A percentile compares a stretch with the other conserved stretches of the same genome.
These are phyloP conservation scores for Blastocystis sp. DNA, from an alignment of 352 stramenopile genomes.

Conservation along the genomic window DNA sequence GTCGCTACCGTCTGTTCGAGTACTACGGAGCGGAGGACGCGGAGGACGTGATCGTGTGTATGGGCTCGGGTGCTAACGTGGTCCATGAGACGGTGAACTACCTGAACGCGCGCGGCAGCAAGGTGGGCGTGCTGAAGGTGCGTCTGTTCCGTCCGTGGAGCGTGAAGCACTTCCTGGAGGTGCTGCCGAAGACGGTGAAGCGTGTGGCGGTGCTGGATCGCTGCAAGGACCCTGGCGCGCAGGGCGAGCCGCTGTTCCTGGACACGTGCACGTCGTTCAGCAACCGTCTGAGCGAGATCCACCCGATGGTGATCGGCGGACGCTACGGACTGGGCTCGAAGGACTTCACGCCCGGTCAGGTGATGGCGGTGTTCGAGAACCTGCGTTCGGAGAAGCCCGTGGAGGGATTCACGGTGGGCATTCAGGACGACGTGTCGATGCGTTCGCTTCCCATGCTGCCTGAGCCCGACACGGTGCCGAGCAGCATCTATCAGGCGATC, in stretches of 20 bases:
- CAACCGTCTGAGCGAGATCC: conserved; percentile 65
- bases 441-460: conserved; percentile 25
- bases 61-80: conserved; percentile 75
- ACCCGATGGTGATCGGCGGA: conserved; percentile 71
- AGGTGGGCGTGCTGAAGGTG: conserved; percentile 74
- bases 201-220: conserved; percentile 79
- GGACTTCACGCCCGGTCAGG: conserved; percentile 75
- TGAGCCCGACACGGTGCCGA: conserved; percentile 63
- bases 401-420: conserved; percentile 68
- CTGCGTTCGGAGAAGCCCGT: conserved; percentile 66
- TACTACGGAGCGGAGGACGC: conserved; percentile 74
- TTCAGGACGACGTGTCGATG: neutral
- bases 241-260: conserved; percentile 78
- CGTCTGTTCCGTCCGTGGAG: conserved; percentile 79
- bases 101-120: conserved; percentile 72
- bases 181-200: conserved; percentile 67
- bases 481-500: conserved; percentile 73
- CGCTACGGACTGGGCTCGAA: conserved; percentile 66
- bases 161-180: conserved; percentile 68
- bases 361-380: conserved; percentile 68
- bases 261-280: conserved; percentile 79
- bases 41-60: conserved; percentile 75
- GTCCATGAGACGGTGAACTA: conserved; percentile 75
- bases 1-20: conserved; percentile 76
- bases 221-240: conserved; percentile 73